These are phyloP conservation scores for Spergularia bocconei DNA, from an alignment of 148 eudicot genomes.

Conservation along the genomic window DNA sequence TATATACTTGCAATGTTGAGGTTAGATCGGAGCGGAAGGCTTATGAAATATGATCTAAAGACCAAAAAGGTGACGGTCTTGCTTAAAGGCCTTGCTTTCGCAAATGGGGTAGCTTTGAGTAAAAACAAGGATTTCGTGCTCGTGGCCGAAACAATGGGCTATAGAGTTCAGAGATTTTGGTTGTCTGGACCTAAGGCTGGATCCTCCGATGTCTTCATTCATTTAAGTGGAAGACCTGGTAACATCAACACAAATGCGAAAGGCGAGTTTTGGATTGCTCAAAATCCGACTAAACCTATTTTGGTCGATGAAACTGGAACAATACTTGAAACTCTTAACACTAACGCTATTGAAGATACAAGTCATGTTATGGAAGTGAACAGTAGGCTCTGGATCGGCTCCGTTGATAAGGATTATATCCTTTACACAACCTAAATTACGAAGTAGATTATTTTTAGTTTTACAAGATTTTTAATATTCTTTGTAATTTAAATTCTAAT, in stretches of 20 bases:
- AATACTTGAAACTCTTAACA: background rate
- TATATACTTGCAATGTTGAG: background rate
- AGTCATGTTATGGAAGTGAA: background rate
- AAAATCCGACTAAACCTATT: background rate
- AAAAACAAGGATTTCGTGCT: constrained; percentile 23
- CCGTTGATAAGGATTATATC: background rate
- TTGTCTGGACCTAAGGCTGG: constrained; percentile 1
- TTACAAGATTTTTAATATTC: no score
- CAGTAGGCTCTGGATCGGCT: background rate
- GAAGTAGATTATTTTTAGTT: no score
- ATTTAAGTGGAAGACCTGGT: background rate
- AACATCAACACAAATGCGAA: constrained; percentile 3
- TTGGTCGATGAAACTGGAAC: background rate
- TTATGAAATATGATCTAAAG: constrained; percentile 26
- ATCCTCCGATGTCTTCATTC: background rate
- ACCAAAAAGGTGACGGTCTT: constrained; percentile 20
- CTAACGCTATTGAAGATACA: background rate
- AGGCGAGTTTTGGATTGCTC: constrained; percentile 5
- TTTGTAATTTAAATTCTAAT: no score
- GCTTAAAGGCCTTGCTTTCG: constrained; percentile 15
- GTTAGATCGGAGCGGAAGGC: constrained; percentile 24
- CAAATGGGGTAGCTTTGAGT: constrained; percentile 30
- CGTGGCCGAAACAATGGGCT: constrained; percentile 19
- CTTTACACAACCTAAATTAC: background rate
- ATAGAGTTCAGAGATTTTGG: constrained; percentile 26